Percentiles rank a stretch among this genome's conserved stretches.
Evolutionary conservation across 805 yeast species (phyloP).

Genomic region (Kodamaea neixiangensis): DNA sequence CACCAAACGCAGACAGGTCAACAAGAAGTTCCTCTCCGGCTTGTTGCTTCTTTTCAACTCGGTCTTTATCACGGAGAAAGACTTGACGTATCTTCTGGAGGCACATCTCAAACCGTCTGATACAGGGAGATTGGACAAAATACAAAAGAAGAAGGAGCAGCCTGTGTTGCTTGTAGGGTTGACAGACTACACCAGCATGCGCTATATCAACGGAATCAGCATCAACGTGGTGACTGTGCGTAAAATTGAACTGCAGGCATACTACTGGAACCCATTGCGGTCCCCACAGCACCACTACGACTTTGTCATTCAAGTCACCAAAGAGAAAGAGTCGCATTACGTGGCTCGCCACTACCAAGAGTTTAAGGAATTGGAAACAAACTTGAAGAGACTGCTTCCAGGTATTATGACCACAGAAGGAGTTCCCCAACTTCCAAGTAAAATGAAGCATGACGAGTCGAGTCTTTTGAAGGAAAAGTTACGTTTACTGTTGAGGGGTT

Average conservation of each 20-base stretch:
- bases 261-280: conserved; percentile 6
- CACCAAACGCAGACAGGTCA: conserved; percentile 59
- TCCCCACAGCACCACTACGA: conserved; percentile 33
- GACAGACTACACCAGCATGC: conserved; percentile 26
- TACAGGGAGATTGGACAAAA: conserved; percentile 37
- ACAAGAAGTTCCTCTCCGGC: conserved; percentile 60
- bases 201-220: conserved; percentile 56
- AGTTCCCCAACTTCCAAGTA: conserved; percentile 59
- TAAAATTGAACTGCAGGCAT: conserved; percentile 11
- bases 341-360: conserved; percentile 67
- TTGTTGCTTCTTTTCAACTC: conserved; percentile 73
- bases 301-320: conserved; percentile 47
- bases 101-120: conserved; percentile 39
- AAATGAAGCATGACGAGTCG: conserved; percentile 44
- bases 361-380: conserved; percentile 57
- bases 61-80: conserved; percentile 64
- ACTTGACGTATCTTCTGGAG: conserved; percentile 44
- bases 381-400: conserved; percentile 61
- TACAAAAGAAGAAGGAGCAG: conserved; percentile 10
- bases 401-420: conserved; percentile 53
- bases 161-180: conserved; percentile 6
- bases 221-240: conserved; percentile 72
- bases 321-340: conserved; percentile 32
- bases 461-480: conserved; percentile 83
- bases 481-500: conserved; percentile 76